Percentiles rank a stretch among this genome's conserved stretches.
phyloP scores from a whole-genome alignment of 192 early-diverging fungal genomes.

The Pilobolus umbonatus region DNA sequence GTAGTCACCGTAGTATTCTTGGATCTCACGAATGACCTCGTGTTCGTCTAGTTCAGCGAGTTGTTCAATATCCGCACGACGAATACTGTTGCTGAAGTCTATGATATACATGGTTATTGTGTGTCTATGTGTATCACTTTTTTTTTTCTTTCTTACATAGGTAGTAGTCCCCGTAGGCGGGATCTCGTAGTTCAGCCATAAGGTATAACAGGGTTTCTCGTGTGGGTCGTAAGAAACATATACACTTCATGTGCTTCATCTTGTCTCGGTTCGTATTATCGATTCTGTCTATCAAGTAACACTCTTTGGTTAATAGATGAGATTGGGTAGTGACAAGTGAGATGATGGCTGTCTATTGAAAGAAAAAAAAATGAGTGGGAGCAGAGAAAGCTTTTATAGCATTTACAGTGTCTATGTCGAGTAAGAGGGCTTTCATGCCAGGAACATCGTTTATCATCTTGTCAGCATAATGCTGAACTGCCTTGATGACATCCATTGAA shows the following conservation, averaged over 20 bases:
- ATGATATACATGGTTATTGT: neutral
- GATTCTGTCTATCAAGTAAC: conserved; percentile 91
- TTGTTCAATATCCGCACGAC: conserved; percentile 85
- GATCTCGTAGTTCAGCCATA: conserved; percentile 86
- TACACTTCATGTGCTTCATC: conserved; percentile 94
- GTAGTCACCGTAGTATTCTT: conserved; percentile 95
- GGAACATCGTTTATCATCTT: conserved; percentile 87
- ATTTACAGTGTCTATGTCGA: conserved; percentile 87
- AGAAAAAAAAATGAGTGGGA: conserved; percentile 3
- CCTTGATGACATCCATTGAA: conserved; percentile 76
- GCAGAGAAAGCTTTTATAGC: neutral
- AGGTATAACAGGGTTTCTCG: conserved; percentile 78
- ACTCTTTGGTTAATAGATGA: conserved; percentile 83
- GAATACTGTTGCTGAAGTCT: conserved; percentile 94
- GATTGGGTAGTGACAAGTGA: conserved; percentile 94
- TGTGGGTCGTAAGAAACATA: conserved; percentile 88
- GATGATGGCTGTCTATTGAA: conserved; percentile 83
- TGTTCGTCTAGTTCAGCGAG: conserved; percentile 94
- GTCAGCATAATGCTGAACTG: conserved; percentile 82
- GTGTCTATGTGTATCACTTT: neutral
- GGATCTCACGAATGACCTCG: conserved; percentile 91
- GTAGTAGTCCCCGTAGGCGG: conserved; percentile 95
- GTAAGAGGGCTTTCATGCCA: conserved; percentile 97
- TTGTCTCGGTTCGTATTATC: conserved; percentile 81
- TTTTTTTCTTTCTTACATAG: conserved; percentile 57